phyloP scores from a whole-genome alignment of 495 filamentous ascomycete genomes.

The Penicillium manginii region DNA sequence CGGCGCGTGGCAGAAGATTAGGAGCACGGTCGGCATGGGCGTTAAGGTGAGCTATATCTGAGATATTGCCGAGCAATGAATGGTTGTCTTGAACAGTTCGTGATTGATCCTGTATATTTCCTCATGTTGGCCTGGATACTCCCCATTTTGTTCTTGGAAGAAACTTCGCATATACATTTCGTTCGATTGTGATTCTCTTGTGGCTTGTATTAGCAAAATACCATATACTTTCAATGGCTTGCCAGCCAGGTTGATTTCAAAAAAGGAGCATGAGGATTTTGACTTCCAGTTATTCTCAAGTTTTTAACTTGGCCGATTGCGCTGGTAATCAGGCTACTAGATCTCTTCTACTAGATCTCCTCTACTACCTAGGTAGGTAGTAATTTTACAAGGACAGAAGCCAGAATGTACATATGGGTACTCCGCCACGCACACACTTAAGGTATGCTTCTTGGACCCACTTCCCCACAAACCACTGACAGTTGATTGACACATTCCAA shows the following conservation, averaged over 20 bases:
- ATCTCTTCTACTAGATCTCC: too few relatives aligned
- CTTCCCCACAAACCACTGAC: background rate
- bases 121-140: conserved; percentile 19
- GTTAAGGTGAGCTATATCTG: conserved; percentile 97
- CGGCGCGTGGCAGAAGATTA: conserved; percentile 80
- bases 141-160: conserved; percentile 4
- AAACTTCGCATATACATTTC: conserved; percentile 26
- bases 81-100: conserved; percentile 14
- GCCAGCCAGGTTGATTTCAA: background rate
- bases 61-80: conserved; percentile 17
- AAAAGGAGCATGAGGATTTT: too few relatives aligned
- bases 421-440: background rate
- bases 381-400: too few relatives aligned
- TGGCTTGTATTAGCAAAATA: conserved; percentile 17
- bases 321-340: too few relatives aligned
- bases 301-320: too few relatives aligned
- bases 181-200: conserved; percentile 25
- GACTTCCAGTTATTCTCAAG: too few relatives aligned
- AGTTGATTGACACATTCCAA: background rate
- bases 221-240: conserved; percentile 3
- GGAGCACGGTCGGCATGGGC: conserved; percentile 89
- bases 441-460: conserved; percentile 2
- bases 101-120: conserved; percentile 24
- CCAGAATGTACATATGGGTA: background rate
- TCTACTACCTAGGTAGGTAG: too few relatives aligned